Percentiles rank a stretch among this genome's conserved stretches.
phyloP scores from a whole-genome alignment of 768 basidiomycete genomes.

The Suillus plorans region DNA sequence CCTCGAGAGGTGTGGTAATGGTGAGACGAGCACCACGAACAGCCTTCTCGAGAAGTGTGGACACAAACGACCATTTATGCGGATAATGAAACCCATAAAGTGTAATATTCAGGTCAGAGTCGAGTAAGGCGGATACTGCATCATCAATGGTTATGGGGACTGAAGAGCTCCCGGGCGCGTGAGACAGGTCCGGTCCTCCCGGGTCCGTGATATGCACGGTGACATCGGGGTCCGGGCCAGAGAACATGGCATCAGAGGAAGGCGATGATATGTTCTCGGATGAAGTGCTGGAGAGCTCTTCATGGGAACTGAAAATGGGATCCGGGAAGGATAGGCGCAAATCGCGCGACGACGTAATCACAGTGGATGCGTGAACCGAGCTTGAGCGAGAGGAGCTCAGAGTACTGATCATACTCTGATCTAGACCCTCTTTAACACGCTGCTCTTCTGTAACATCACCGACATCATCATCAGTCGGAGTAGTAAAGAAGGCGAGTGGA shows the following conservation, averaged over 20 bases:
- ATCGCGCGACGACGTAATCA: conserved; percentile 67
- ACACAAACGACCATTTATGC: conserved; percentile 62
- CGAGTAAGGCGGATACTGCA: conserved; percentile 23
- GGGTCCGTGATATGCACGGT: conserved; percentile 27
- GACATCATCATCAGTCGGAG: conserved; percentile 28
- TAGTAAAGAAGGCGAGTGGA: conserved; percentile 22
- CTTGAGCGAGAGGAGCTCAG: conserved; percentile 72
- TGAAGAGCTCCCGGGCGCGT: conserved; percentile 36
- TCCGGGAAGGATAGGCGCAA: conserved; percentile 82
- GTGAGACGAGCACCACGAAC: conserved; percentile 36
- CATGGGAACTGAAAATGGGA: conserved; percentile 70
- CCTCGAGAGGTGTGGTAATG: conserved; percentile 20
- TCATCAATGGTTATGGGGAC: conserved; percentile 20
- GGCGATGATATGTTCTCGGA: conserved; percentile 50
- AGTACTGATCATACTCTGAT: conserved; percentile 83
- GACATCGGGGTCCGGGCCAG: conserved; percentile 19
- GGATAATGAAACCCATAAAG: conserved; percentile 65
- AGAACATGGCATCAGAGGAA: conserved; percentile 30
- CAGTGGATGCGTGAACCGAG: conserved; percentile 51
- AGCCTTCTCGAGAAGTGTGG: conserved; percentile 57
- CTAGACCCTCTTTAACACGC: conserved; percentile 69
- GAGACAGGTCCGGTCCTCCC: conserved; percentile 32
- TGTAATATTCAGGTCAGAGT: conserved; percentile 55
- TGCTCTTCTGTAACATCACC: conserved; percentile 58
- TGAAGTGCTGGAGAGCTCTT: conserved; percentile 56